Evolutionary conservation across 164 flowering plant species (phyloP).

Genomic region (Macadamia integrifolia): DNA sequence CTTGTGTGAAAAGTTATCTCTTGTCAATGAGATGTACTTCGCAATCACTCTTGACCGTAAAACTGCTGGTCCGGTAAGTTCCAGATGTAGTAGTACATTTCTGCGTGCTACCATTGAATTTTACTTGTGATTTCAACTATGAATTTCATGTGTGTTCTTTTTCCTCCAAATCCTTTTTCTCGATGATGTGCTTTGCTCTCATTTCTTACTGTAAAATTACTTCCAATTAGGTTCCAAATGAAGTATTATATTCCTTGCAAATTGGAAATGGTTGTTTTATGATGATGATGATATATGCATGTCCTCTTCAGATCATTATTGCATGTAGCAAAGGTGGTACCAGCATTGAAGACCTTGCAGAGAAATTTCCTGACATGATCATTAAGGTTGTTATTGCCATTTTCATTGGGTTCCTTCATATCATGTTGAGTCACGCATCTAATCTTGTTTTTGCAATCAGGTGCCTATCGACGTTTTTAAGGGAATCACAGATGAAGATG

Average conservation of each 20-base stretch:
- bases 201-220: no score
- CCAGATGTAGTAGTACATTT: conserved; percentile 1
- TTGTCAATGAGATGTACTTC: conserved; percentile 95
- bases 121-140: no score
- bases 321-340: conserved; percentile 95
- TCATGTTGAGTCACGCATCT: conserved; percentile 3
- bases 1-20: conserved; percentile 79
- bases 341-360: conserved; percentile 99
- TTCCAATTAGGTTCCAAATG: no score
- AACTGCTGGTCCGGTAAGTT: conserved; percentile 94
- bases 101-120: background rate
- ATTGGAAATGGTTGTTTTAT: background rate
- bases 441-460: conserved; percentile 28
- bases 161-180: background rate
- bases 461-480: conserved; percentile 90
- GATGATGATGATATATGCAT: conserved; percentile 1
- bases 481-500: conserved; percentile 99
- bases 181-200: background rate
- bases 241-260: no score
- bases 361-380: conserved; percentile 94
- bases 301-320: conserved; percentile 68
- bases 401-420: background rate
- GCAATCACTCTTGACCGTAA: conserved; percentile 89
- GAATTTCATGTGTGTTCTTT: background rate
- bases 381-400: conserved; percentile 53